These are phyloP conservation scores for Syncephalastrum racemosum DNA, from an alignment of 371 early-diverging fungal species.

Conservation along the genomic window DNA sequence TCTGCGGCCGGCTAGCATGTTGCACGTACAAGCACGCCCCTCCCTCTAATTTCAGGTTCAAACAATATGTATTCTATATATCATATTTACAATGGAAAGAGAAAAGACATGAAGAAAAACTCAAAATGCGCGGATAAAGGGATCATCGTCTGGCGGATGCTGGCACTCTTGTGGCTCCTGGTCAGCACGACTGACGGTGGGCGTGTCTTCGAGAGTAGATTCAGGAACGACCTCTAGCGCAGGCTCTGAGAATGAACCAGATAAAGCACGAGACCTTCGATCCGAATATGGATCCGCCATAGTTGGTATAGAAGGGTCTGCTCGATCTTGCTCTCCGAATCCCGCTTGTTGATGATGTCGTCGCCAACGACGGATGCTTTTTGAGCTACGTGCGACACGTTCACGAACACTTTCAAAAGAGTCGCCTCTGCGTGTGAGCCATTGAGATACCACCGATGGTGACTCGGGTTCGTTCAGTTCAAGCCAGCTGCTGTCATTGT, in stretches of 20 bases:
- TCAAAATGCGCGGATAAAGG: too few relatives aligned
- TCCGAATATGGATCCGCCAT: too few relatives aligned
- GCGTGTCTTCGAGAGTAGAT: constrained; percentile 2
- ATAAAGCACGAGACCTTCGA: constrained; percentile 7
- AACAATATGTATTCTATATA: too few relatives aligned
- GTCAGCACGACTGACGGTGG: too few relatives aligned
- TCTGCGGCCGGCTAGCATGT: too few relatives aligned
- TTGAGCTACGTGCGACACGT: constrained; percentile 15
- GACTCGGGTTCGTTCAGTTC: constrained; percentile 18
- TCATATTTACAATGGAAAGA: too few relatives aligned
- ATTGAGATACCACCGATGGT: constrained; percentile 17
- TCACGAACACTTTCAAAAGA: constrained; percentile 23
- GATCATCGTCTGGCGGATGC: too few relatives aligned
- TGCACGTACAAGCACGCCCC: too few relatives aligned
- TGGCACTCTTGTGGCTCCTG: too few relatives aligned
- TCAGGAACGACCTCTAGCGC: constrained; percentile 9
- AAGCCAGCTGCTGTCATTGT: constrained; percentile 17
- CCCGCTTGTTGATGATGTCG: constrained; percentile 16
- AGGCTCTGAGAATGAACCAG: constrained; percentile 4
- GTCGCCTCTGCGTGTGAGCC: constrained; percentile 18
- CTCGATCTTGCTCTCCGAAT: background rate
- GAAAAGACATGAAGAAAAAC: too few relatives aligned
- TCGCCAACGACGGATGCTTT: constrained; percentile 26
- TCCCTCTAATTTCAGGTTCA: too few relatives aligned
- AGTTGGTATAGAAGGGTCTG: background rate